A percentile compares a stretch with the other conserved stretches of the same genome.
Evolutionary conservation across 1,284 basidiomycete species (phyloP).

Genomic region (Cryptococcus sp.): DNA sequence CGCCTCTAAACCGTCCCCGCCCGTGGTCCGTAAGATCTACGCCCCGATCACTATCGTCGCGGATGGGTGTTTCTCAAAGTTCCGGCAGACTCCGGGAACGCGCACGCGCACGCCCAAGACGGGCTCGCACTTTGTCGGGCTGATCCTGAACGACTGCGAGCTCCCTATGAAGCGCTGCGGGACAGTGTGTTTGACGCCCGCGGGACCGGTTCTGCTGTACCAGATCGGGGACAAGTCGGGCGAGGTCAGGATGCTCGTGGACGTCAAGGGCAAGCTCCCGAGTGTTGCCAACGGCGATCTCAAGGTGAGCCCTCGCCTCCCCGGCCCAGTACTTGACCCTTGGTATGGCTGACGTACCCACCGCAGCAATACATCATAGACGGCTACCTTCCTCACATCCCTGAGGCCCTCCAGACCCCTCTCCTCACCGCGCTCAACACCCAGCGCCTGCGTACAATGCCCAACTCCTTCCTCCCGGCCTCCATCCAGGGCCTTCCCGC

Average conservation of each 20-base stretch:
- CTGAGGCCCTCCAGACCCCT: constrained; percentile 62
- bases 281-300: constrained; percentile 59
- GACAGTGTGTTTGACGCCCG: constrained; percentile 72
- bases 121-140: constrained; percentile 76
- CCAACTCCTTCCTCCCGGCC: constrained; percentile 89
- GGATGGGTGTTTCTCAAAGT: constrained; percentile 92
- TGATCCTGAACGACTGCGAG: constrained; percentile 68
- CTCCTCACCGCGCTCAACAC: constrained; percentile 63
- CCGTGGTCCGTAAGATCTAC: constrained; percentile 47
- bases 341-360: not conserved
- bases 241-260: constrained; percentile 88
- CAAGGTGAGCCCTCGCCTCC: constrained; percentile 57
- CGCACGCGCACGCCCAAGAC: constrained; percentile 55
- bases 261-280: constrained; percentile 83
- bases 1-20: not conserved
- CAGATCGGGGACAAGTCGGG: constrained; percentile 63
- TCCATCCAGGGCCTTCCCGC: constrained; percentile 65
- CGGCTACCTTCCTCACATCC: constrained; percentile 75
- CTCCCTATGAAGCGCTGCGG: constrained; percentile 82
- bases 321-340: constrained; percentile 1
- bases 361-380: constrained; percentile 64
- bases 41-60: constrained; percentile 84
- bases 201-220: constrained; percentile 83
- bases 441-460: constrained; percentile 83
- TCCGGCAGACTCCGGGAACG: constrained; percentile 53